Conservation (phyloP, 2,329 filamentous ascomycete genomes). For the Cordyceps tenuipes region DNA sequence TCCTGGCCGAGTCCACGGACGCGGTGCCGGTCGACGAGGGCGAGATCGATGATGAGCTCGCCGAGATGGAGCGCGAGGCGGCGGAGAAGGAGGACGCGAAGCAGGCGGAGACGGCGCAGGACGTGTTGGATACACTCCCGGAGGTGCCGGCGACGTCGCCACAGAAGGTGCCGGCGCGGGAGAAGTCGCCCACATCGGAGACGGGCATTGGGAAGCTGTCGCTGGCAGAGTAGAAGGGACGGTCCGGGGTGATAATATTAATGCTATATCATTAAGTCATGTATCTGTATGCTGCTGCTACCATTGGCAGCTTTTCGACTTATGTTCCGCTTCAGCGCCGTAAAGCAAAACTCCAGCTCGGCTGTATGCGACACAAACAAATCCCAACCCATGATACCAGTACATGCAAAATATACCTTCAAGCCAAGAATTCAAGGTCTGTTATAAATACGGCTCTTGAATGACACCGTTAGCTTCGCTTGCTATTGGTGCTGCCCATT, state of each 20-base stretch:
- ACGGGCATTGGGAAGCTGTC: conserved; percentile 29
- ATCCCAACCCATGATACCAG: neutral
- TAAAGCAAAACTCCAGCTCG: neutral
- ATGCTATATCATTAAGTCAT: conserved; percentile 3
- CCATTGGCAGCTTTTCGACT: neutral
- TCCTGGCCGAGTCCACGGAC: conserved; percentile 57
- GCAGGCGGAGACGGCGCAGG: conserved; percentile 39
- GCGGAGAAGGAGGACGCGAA: conserved; percentile 41
- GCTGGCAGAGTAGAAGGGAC: conserved; percentile 14
- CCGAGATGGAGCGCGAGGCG: conserved; percentile 59
- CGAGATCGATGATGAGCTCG: conserved; percentile 83
- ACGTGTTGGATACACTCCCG: conserved; percentile 44
- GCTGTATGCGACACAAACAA: neutral
- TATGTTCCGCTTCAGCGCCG: neutral
- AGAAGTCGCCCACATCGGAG: conserved; percentile 27
- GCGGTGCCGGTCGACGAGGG: conserved; percentile 57
- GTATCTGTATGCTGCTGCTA: neutral
- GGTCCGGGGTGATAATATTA: neutral
- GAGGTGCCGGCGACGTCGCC: conserved; percentile 26
- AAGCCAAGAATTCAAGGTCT: neutral
- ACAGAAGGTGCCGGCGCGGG: conserved; percentile 17
- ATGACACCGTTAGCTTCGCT: neutral
- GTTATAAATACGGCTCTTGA: neutral
- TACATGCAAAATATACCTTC: neutral
- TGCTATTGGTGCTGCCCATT: neutral